These are phyloP conservation scores for Irpex sp. DNA, from an alignment of 1,284 basidiomycete genomes.

Conservation along the genomic window DNA sequence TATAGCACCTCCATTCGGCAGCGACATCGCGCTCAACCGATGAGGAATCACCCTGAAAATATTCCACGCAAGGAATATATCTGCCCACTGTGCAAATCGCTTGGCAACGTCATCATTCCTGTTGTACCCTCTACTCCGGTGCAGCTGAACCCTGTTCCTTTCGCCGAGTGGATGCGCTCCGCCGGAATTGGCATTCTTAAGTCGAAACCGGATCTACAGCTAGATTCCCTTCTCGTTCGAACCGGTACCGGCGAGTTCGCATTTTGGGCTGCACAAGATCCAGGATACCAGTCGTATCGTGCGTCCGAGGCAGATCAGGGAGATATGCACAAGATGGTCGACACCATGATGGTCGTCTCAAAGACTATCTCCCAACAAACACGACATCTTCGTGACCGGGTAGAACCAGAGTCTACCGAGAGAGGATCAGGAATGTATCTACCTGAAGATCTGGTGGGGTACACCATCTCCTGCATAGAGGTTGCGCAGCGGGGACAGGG, in stretches of 20 bases:
- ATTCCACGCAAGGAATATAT: constrained; percentile 93
- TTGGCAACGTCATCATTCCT: constrained; percentile 93
- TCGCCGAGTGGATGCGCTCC: constrained; percentile 79
- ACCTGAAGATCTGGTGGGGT: constrained; percentile 87
- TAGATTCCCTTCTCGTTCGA: constrained; percentile 68
- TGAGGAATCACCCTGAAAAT: constrained; percentile 93
- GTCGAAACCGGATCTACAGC: constrained; percentile 64
- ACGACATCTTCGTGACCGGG: constrained; percentile 68
- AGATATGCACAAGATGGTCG: constrained; percentile 72
- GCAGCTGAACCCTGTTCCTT: constrained; percentile 52
- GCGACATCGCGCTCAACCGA: constrained; percentile 87
- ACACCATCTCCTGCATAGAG: constrained; percentile 83
- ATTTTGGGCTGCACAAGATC: constrained; percentile 80
- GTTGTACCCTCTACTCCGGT: constrained; percentile 48
- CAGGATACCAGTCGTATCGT: constrained; percentile 56
- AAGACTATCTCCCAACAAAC: constrained; percentile 73
- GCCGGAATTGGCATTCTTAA: constrained; percentile 80
- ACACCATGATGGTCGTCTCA: constrained; percentile 68
- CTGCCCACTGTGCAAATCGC: constrained; percentile 97
- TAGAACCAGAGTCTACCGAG: constrained; percentile 68
- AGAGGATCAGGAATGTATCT: constrained; percentile 80
- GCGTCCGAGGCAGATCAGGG: constrained; percentile 45
- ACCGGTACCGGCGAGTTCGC: constrained; percentile 82
- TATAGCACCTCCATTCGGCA: constrained; percentile 88
- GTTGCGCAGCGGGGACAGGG: constrained; percentile 72